Evolutionary conservation across 163 green algal species (phyloP).

Genomic region (Chlorella variabilis): DNA sequence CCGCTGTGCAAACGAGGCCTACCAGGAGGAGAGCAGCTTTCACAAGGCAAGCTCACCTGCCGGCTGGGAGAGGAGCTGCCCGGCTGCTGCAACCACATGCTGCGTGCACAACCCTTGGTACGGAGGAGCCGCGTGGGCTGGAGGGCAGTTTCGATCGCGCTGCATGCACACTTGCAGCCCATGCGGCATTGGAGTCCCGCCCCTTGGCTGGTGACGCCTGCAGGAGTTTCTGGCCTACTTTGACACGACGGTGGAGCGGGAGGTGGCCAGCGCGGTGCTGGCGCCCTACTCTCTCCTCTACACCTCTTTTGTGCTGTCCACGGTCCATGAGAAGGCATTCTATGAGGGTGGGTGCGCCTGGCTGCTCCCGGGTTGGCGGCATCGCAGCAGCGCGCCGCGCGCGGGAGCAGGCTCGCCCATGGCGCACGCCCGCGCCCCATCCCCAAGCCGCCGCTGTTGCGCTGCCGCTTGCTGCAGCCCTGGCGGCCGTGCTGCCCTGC

Average conservation of each 20-base stretch:
- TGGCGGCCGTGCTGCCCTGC: slow-evolving; percentile 42
- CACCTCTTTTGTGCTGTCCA: slow-evolving; percentile 24
- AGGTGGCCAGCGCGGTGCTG: not conserved
- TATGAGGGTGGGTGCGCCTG: slow-evolving; percentile 3
- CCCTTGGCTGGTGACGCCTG: no score
- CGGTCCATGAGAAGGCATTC: slow-evolving; percentile 12
- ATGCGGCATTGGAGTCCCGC: no score
- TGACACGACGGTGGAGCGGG: slow-evolving; percentile 4
- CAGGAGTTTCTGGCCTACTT: slow-evolving; percentile 20
- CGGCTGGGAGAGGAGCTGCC: no score
- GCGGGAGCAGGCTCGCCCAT: no score
- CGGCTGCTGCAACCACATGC: no score
- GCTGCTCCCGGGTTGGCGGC: not conserved
- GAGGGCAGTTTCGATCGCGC: no score
- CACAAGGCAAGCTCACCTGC: slow-evolving; percentile 13
- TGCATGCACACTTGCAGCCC: no score
- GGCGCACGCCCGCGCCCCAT: no score
- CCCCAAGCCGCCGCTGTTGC: no score
- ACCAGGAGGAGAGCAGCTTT: not conserved
- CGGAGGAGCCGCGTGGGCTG: no score
- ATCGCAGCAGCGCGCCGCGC: no score
- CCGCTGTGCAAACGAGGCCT: not conserved
- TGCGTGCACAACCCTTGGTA: no score
- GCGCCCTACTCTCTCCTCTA: slow-evolving; percentile 9
- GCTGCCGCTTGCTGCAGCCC: slow-evolving; percentile 8